Conservation (phyloP, 2,329 filamentous ascomycete species). For the Teratosphaeria zuluensis region DNA sequence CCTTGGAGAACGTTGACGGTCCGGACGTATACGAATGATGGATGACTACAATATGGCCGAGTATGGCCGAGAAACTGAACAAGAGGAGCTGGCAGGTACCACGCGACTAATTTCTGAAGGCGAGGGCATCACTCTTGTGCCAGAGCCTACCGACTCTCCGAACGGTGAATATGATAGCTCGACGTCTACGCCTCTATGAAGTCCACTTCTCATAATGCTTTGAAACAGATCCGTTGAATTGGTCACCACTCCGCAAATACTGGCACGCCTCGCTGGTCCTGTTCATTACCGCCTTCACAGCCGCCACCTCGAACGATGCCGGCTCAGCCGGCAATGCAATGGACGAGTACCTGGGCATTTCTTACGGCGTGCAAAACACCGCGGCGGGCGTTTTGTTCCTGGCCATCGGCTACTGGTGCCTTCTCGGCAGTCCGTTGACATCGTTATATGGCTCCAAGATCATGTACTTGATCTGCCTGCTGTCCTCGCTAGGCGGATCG, state of each 20-base stretch:
- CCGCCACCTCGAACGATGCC: conserved; percentile 47
- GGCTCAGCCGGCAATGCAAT: conserved; percentile 44
- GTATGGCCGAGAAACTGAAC: not conserved
- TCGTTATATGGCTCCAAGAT: conserved; percentile 47
- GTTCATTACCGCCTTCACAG: conserved; percentile 46
- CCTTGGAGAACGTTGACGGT: not conserved
- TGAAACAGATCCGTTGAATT: conserved; percentile 20
- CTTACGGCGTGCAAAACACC: conserved; percentile 45
- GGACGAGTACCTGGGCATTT: conserved; percentile 42
- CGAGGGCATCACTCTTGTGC: conserved; percentile 2
- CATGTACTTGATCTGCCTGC: conserved; percentile 45
- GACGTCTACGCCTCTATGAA: not conserved
- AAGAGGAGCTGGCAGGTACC: not conserved
- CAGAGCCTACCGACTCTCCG: conserved; percentile 1
- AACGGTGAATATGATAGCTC: not conserved
- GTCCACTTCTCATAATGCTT: not conserved
- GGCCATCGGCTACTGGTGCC: conserved; percentile 47
- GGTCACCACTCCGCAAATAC: conserved; percentile 20
- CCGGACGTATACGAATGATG: not conserved
- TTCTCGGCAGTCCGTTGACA: conserved; percentile 44
- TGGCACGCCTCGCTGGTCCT: conserved; percentile 39
- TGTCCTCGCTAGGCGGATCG: conserved; percentile 41
- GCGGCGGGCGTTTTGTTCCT: conserved; percentile 49
- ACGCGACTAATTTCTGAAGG: conserved; percentile 3
- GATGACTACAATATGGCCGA: not conserved